A percentile compares a stretch with the other conserved stretches of the same genome.
These are phyloP conservation scores for Dryadomyces sulphureus DNA, from an alignment of 2,329 filamentous ascomycete genomes.

Conservation along the genomic window DNA sequence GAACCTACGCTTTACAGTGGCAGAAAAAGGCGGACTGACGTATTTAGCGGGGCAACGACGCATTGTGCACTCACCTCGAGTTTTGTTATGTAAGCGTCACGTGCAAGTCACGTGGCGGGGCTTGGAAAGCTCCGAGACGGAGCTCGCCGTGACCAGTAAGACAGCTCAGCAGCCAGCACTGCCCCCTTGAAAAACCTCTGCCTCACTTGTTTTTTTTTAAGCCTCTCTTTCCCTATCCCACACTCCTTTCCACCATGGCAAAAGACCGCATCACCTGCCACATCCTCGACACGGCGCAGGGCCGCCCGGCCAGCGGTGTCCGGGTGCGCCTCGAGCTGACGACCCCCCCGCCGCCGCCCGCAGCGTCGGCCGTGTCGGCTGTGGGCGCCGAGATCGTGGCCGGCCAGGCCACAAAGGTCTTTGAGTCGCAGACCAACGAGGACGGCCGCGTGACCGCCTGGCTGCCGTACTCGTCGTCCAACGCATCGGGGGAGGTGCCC, in stretches of 20 bases:
- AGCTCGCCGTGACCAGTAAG: too few species aligned
- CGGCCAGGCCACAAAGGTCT: constrained; percentile 29
- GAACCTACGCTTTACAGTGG: not conserved
- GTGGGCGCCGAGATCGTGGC: constrained; percentile 15
- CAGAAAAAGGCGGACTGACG: not conserved
- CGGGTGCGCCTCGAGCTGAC: constrained; percentile 47
- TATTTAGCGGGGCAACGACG: not conserved
- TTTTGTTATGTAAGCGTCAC: too few species aligned
- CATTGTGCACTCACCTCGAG: too few species aligned
- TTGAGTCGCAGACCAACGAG: constrained; percentile 55
- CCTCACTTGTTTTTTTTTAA: not conserved
- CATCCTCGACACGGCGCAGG: constrained; percentile 68
- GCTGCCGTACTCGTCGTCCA: constrained; percentile 40
- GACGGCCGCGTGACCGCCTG: constrained; percentile 63
- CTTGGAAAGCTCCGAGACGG: too few species aligned
- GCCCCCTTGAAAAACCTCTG: too few species aligned
- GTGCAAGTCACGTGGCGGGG: too few species aligned
- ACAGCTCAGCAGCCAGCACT: too few species aligned
- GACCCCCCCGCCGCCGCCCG: constrained; percentile 11
- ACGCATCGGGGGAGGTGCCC: constrained; percentile 38
- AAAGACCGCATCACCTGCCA: constrained; percentile 71
- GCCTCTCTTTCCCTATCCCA: too few species aligned
- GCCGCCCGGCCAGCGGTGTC: constrained; percentile 52
- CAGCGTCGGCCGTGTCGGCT: constrained; percentile 13
- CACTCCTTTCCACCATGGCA: constrained; percentile 3